Percentiles rank a stretch among this genome's conserved stretches.
Conservation (phyloP, 2,329 filamentous ascomycete species). For the Alternaria atra region DNA sequence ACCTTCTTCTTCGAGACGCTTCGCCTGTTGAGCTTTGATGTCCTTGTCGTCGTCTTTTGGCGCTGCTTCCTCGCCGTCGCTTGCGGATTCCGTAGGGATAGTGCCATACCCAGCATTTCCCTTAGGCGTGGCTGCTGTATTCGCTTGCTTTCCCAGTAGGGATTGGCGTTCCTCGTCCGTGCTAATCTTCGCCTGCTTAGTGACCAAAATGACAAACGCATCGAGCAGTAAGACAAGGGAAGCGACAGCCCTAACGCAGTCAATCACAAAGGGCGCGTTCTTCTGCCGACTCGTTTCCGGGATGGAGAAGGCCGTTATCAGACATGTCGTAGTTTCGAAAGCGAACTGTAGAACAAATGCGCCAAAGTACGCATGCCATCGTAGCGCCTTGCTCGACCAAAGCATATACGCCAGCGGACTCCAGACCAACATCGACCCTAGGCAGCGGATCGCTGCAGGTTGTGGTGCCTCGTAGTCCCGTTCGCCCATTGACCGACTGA, state of each 20-base stretch:
- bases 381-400: slow-evolving; percentile 31
- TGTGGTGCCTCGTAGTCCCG: slow-evolving; percentile 40
- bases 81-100: slow-evolving; percentile 27
- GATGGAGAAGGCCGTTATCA: slow-evolving; percentile 32
- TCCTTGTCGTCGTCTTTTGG: slow-evolving; percentile 62
- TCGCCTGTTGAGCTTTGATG: slow-evolving; percentile 62
- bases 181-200: slow-evolving; percentile 42
- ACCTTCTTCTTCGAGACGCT: slow-evolving; percentile 75
- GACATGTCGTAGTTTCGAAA: slow-evolving; percentile 41
- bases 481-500: slow-evolving; percentile 41
- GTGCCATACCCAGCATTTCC: slow-evolving; percentile 48
- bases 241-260: slow-evolving; percentile 29
- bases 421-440: slow-evolving; percentile 49
- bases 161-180: slow-evolving; percentile 67
- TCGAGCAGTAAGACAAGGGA: slow-evolving; percentile 41
- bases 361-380: slow-evolving; percentile 48
- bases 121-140: slow-evolving; percentile 50
- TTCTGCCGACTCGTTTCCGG: slow-evolving; percentile 23
- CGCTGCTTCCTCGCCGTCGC: slow-evolving; percentile 57
- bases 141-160: slow-evolving; percentile 60
- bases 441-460: slow-evolving; percentile 43
- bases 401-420: slow-evolving; percentile 37
- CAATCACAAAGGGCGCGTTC: slow-evolving; percentile 34
- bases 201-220: slow-evolving; percentile 39
- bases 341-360: slow-evolving; percentile 44